A percentile compares a stretch with the other conserved stretches of the same genome.
Conservation (phyloP, 345 rosid genomes). For the Turnera subulata region DNA sequence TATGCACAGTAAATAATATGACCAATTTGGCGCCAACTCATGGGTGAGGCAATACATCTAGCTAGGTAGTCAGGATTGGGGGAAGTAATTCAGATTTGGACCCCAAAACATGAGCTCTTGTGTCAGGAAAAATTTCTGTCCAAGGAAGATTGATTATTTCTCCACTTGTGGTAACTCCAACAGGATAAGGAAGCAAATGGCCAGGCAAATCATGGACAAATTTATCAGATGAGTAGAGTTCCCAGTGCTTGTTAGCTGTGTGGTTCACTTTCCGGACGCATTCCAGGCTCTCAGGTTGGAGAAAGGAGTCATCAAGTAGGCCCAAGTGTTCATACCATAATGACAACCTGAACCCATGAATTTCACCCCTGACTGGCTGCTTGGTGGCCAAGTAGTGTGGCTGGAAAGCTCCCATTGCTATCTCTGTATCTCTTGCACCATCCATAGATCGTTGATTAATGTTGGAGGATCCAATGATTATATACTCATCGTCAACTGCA, state of each 20-base stretch:
- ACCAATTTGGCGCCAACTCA: too few relatives aligned
- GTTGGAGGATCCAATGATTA: conserved; percentile 51
- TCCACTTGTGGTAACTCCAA: conserved; percentile 27
- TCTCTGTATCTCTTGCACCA: conserved; percentile 49
- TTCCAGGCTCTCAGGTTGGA: conserved; percentile 37
- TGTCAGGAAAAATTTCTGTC: conserved; percentile 39
- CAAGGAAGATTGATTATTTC: conserved; percentile 27
- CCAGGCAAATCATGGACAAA: conserved; percentile 39
- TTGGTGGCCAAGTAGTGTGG: conserved; percentile 29
- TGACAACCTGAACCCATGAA: conserved; percentile 46
- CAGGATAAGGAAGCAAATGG: conserved; percentile 45
- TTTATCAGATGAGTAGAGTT: conserved; percentile 22
- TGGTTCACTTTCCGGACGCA: conserved; percentile 35
- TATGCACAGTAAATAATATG: too few relatives aligned
- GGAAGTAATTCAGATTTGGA: conserved; percentile 40
- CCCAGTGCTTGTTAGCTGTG: conserved; percentile 35
- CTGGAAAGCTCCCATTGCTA: conserved; percentile 49
- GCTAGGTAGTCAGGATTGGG: conserved; percentile 38
- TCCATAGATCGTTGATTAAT: conserved; percentile 56
- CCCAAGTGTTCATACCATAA: conserved; percentile 50
- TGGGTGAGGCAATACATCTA: too few relatives aligned
- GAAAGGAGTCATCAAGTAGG: conserved; percentile 22
- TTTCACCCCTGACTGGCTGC: conserved; percentile 40
- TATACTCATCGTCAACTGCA: conserved; percentile 47
- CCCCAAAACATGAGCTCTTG: conserved; percentile 37